Base-by-base conservation (phyloP, 2,329 filamentous ascomycete genomes). In the Calonectria pseudoturangicola region DNA sequence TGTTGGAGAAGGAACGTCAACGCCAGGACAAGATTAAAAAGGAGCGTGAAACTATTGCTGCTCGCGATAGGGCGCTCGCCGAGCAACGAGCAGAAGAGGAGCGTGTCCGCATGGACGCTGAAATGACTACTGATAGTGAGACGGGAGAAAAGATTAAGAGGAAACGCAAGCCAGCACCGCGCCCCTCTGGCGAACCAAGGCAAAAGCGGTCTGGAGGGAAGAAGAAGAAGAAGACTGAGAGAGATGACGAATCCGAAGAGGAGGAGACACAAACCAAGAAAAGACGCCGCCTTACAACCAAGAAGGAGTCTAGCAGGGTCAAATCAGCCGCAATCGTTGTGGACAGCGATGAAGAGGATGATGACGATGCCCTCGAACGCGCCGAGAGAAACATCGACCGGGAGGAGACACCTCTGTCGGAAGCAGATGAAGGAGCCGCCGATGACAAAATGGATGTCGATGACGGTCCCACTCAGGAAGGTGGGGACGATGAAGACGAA, bases 301-400 rank as follows among this genome's bases (percentile, higher is more conserved):
- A 91, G 75, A 86, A 85, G 73, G 84, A 85, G 67, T 79, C 80
- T 33, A 76, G 82, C 82, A 97, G 98, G 84, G 98, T 91, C 88
- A 98, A 98, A 89, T 96, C 93, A 64, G 92, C 90, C 2, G 95
- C 98, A 84, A 91, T 95, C 74, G 92, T 98, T 33, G 93, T 95
- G 54, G 94, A 96, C 74, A 95, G 93, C 73, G 93, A 94, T 75
- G 91, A 90, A 3, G 81, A 85, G 9, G 84, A 84, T 16, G 83
- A 85, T 16, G 83, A 85, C 1, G 84, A 87, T 50, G 83, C 82
- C 6, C 83, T 88, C 4, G 87, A 88, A n/a, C 84, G 84, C 36
- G 86, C 86, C 0, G 87, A 88, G 76, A 82, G 83, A 64, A 83
- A 82, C 5, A 78, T 88, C 3, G 84, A 85, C 39, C 81, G 81